Evolutionary conservation across 352 stramenopile genomes (phyloP).

Genomic region (Plasmopara viticola): DNA sequence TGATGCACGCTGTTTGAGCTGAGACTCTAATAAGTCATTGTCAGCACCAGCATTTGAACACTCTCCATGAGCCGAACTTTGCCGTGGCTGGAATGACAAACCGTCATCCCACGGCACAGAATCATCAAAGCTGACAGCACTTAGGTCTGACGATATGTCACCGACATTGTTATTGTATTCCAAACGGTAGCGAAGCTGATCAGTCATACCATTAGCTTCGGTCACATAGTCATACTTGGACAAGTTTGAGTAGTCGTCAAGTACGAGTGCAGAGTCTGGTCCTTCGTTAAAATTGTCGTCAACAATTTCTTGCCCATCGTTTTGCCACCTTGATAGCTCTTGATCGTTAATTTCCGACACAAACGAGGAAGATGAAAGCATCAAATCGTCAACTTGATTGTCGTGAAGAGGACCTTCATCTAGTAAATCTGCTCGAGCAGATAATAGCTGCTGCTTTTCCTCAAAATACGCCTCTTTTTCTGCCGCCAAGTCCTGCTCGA

Average conservation of each 20-base stretch:
- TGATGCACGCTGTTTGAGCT: conserved; percentile 1
- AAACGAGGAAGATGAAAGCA: conserved; percentile 23
- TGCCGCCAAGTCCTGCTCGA: conserved; percentile 55
- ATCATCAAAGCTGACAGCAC: conserved; percentile 73
- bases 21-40: too few species aligned
- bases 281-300: conserved; percentile 35
- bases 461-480: conserved; percentile 55
- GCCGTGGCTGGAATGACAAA: conserved; percentile 31
- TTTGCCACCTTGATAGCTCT: conserved; percentile 15
- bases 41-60: conserved; percentile 2
- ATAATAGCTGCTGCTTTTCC: conserved; percentile 22
- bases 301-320: conserved; percentile 6
- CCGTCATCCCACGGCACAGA: conserved; percentile 69
- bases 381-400: conserved; percentile 11
- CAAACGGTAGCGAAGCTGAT: conserved; percentile 21
- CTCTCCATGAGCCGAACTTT: conserved; percentile 11
- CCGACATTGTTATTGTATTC: conserved; percentile 13
- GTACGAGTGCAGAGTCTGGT: conserved; percentile 23
- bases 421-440: too few species aligned
- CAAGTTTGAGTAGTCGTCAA: conserved; percentile 18
- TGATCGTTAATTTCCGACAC: conserved; percentile 22
- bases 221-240: conserved; percentile 17
- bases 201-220: conserved; percentile 5
- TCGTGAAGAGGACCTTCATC: conserved; percentile 11
- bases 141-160: conserved; percentile 46